phyloP scores from a whole-genome alignment of 83 land plant genomes.

The Thuja plicata region DNA sequence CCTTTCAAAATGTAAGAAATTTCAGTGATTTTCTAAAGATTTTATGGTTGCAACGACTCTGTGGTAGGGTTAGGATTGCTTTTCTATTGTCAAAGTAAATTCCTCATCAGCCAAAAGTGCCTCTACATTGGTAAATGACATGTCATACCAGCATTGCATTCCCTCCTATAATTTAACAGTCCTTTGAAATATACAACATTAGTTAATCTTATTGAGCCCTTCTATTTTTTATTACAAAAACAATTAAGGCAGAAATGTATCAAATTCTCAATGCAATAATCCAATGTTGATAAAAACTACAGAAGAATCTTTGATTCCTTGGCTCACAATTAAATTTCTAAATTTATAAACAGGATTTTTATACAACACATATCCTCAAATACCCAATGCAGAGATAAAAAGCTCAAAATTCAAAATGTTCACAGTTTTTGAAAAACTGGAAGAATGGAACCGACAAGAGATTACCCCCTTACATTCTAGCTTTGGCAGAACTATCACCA shows the following conservation, averaged over 20 bases:
- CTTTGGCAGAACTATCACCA: background rate
- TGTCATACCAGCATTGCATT: slow-evolving; percentile 95
- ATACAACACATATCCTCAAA: background rate
- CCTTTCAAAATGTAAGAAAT: too few species aligned
- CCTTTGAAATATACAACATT: slow-evolving; percentile 84
- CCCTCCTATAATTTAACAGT: slow-evolving; percentile 90
- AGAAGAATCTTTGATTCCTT: background rate
- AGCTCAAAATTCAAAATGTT: background rate
- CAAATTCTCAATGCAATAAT: background rate
- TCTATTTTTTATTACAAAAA: background rate
- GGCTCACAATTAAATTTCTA: background rate
- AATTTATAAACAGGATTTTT: background rate
- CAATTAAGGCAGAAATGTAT: background rate
- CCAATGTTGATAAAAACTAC: background rate
- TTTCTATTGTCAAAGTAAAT: slow-evolving; percentile 67
- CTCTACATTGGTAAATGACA: slow-evolving; percentile 92
- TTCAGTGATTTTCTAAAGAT: too few species aligned
- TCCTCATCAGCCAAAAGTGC: slow-evolving; percentile 97
- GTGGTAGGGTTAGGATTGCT: too few species aligned
- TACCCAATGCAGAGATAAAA: background rate
- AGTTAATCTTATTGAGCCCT: background rate
- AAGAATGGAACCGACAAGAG: background rate
- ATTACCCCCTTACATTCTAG: background rate
- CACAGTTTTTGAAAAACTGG: background rate
- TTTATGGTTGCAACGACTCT: too few species aligned